Base-by-base conservation (phyloP, 2,329 filamentous ascomycete species). In the Hysterium pulicare region DNA sequence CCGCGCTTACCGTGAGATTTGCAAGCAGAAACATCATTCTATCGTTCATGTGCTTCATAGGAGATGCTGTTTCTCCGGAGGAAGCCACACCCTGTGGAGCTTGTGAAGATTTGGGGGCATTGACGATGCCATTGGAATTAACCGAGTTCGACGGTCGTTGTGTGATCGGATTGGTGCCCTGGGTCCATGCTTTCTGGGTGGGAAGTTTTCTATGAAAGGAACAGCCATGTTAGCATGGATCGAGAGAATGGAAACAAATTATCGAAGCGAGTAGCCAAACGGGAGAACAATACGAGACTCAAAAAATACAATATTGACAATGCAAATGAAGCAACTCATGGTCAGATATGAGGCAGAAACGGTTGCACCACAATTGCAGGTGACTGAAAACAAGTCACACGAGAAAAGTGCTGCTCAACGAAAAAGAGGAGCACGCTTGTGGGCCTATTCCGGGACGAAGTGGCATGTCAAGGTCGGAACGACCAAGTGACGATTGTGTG, bases 151-250 rank as follows among this genome's bases (percentile, higher is more conserved):
- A 69, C 34, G 73, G 61, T 52, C 77, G 75, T 53, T 82, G 77
- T 16, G 77, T 80, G 59, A 81, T 76, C 33, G 79, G 77, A 60
- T 83, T 83, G 43, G 75, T 73, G 54, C 77, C 78, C 57, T 76
- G 71, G 37, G 74, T 73, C 81, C 81, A 84, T 57, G 78, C 78
- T 64, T 78, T 81, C 51, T 75, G 76, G 36, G 73, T 52, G 22
- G 71, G 62, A 64, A 77, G 67, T 71, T 76, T 71, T 66, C 76
- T 73, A 46, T 34, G 23, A 39, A 38, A 22, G 31, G 34, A 33
- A 44, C 30, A 17, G 42, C 26, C 37, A 36, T 33, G 54, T 66
- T 45, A 66, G 61, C 59, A 57, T 5, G 11, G 43, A 24, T 36
- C 34, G 35, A 40, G 41, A 23, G 26, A 32, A 38, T 20, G 45